phyloP scores from a whole-genome alignment of 495 filamentous ascomycete genomes.

The Penicillium dipodomyicola region DNA sequence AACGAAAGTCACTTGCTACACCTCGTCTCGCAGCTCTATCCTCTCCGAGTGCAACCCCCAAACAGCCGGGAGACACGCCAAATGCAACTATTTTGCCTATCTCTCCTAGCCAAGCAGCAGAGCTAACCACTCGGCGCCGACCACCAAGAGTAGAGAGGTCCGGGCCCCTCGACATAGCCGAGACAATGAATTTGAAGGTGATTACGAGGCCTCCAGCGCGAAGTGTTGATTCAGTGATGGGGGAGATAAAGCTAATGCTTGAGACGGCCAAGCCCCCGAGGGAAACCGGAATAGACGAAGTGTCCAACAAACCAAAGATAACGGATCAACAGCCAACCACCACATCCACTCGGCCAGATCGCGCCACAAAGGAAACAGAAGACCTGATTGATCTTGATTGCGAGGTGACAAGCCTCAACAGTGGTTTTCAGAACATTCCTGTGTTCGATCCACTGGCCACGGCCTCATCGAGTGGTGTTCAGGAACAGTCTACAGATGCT shows the following conservation, averaged over 20 bases:
- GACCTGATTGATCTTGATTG: background rate
- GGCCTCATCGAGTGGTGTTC: background rate
- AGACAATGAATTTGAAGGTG: background rate
- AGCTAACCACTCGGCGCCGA: background rate
- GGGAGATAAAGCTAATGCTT: background rate
- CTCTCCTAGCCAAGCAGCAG: background rate
- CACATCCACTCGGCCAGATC: background rate
- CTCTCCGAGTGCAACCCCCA: background rate
- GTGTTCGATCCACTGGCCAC: background rate
- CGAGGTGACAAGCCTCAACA: background rate
- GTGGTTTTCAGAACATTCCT: background rate
- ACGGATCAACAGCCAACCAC: background rate
- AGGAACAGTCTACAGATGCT: background rate
- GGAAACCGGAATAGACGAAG: no score
- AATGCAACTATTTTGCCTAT: background rate
- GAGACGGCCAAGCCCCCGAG: background rate
- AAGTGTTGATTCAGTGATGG: constrained; percentile 1
- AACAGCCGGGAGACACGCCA: background rate
- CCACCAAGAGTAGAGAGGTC: background rate
- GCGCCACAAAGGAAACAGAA: background rate
- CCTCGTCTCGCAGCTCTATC: background rate
- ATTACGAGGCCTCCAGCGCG: background rate
- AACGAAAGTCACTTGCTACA: background rate
- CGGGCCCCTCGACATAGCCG: background rate
- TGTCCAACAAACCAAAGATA: background rate